Percentiles rank a stretch among this genome's conserved stretches.
Evolutionary conservation across 768 basidiomycete genomes (phyloP).

Genomic region (Leccinum sublutescens): DNA sequence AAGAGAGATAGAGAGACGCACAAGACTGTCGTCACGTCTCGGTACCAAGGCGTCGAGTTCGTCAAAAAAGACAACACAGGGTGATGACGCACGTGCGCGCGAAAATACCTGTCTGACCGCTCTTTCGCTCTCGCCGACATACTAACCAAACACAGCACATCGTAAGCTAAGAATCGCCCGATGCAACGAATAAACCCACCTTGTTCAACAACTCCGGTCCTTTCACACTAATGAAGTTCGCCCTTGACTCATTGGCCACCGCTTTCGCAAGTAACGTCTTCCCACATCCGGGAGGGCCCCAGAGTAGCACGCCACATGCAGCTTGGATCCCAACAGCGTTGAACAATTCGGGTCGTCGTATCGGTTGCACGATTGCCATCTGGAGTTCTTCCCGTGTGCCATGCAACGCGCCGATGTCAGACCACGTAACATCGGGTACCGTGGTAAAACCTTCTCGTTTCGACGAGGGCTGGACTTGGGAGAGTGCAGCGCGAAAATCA

Average conservation of each 20-base stretch:
- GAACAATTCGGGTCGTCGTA: constrained; percentile 87
- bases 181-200: constrained; percentile 41
- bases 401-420: constrained; percentile 91
- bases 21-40: constrained; percentile 83
- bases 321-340: constrained; percentile 85
- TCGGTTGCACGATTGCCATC: constrained; percentile 97
- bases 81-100: constrained; percentile 88
- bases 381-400: constrained; percentile 86
- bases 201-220: constrained; percentile 97
- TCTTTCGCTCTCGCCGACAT: constrained; percentile 95
- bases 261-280: constrained; percentile 98
- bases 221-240: constrained; percentile 98
- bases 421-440: constrained; percentile 93
- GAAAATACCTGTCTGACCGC: constrained; percentile 95
- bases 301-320: constrained; percentile 91
- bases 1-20: constrained; percentile 35
- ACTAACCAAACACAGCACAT: constrained; percentile 45
- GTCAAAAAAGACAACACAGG: constrained; percentile 95
- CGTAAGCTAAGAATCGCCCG: constrained; percentile 3
- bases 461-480: constrained; percentile 90
- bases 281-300: constrained; percentile 98
- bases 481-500: constrained; percentile 83
- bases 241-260: constrained; percentile 92
- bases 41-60: constrained; percentile 93
- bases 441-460: constrained; percentile 98